Conservation (phyloP, 169 alveolate genomes). For the Cryptosporidium canis region DNA sequence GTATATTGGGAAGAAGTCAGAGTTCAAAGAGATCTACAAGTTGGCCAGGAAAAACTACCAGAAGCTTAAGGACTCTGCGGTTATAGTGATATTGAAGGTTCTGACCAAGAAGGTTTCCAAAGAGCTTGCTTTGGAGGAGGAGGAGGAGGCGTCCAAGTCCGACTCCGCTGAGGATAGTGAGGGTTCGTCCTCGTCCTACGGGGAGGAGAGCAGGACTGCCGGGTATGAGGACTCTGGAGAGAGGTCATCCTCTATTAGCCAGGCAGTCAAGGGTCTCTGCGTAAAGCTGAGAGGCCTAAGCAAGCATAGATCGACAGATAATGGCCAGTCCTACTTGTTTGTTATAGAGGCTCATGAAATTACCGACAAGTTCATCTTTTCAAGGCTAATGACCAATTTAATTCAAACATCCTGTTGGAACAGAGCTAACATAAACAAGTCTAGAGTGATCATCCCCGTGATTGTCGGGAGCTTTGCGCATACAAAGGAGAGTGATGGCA, state of each 20-base stretch:
- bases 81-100: conserved; percentile 34
- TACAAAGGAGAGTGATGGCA: not conserved
- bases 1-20: conserved; percentile 3
- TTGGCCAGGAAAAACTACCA: not conserved
- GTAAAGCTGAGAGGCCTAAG: conserved; percentile 4
- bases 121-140: conserved; percentile 1
- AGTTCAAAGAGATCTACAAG: conserved; percentile 15
- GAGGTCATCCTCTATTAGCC: not conserved
- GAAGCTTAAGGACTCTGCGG: conserved; percentile 36
- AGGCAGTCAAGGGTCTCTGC: conserved; percentile 24
- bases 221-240: not conserved
- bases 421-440: not conserved
- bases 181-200: not conserved
- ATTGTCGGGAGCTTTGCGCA: conserved; percentile 9
- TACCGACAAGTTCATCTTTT: not conserved
- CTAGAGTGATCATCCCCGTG: conserved; percentile 36
- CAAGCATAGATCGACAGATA: conserved; percentile 22
- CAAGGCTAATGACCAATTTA: conserved; percentile 9
- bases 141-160: not conserved
- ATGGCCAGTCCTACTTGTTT: conserved; percentile 27
- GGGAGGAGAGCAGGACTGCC: not conserved
- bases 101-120: conserved; percentile 8
- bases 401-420: conserved; percentile 63
- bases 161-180: not conserved
- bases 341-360: conserved; percentile 40